Base-by-base conservation (phyloP, 2,329 filamentous ascomycete species). In the Calcarisporium arbuscula region DNA sequence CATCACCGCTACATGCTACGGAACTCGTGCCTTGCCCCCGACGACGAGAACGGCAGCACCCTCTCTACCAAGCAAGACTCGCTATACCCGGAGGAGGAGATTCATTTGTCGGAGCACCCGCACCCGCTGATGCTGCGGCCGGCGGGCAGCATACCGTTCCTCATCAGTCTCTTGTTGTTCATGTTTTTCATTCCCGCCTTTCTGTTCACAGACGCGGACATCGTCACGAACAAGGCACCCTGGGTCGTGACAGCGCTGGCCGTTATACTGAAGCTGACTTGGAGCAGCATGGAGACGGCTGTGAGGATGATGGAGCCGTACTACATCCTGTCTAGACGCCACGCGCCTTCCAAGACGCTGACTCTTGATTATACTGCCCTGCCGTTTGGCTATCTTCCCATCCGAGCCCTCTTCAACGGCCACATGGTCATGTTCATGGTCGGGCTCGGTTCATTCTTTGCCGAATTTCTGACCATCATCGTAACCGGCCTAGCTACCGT, bases 281-380 rank as follows among this genome's bases (percentile, higher is more conserved):
- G 81, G 82, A 72, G 72, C 40, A 73, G 75, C 4, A 65, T 86
- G 41, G 83, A 86, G 49, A 80, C 74, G 36, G 73, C 78, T 18
- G 69, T 85, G 30, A 77, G 82, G 27, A 80, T 85, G 69, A 75
- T 85, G 56, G 80, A 86, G 54, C 82, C 82, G 3, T 87, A 82
- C 50, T 84, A 80, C 51, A 74, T 84, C 39, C 70, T 87, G 3
- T 80, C 75, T 11, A 66, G 67, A 34, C 72, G 82, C 4, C 74
- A 82, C 43, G 81, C 82, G 4, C 73, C 77, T 1, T 65, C 80
- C 6, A 74, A 69, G 44, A 80, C 76, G 3, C 68, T 87, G 6
- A 80, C 77, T 0, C 70, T 86, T 8, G 82, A 87, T 56, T 86
- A 87, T 54, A 82, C 80, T 1, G 79, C 79, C 19, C 73, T 83